A percentile compares a stretch with the other conserved stretches of the same genome.
Conservation (phyloP, 306 rosid species). For the Trifolium dubium region DNA sequence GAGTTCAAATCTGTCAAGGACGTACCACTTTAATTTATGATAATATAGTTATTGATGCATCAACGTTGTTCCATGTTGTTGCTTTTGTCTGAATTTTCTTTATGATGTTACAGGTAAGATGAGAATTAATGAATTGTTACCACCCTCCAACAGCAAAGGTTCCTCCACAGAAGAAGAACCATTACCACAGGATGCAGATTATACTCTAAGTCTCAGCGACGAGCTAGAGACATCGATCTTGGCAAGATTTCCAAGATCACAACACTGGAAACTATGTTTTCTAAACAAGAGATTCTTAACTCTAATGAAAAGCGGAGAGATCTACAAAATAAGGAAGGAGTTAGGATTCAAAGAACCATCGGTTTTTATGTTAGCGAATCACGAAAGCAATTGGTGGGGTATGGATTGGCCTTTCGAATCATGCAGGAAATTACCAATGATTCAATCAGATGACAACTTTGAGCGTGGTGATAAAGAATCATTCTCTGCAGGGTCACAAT, state of each 20-base stretch:
- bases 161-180: slow-evolving; percentile 48
- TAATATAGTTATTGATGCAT: neutral
- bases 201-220: slow-evolving; percentile 54
- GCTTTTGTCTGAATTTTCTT: slow-evolving; percentile 14
- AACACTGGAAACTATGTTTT: slow-evolving; percentile 58
- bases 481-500: slow-evolving; percentile 75
- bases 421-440: slow-evolving; percentile 58
- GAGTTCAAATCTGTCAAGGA: no score
- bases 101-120: slow-evolving; percentile 41
- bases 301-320: slow-evolving; percentile 63
- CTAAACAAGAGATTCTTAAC: slow-evolving; percentile 62
- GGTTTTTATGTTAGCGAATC: slow-evolving; percentile 71
- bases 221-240: slow-evolving; percentile 73
- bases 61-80: neutral
- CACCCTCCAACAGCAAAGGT: slow-evolving; percentile 46
- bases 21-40: no score
- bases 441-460: slow-evolving; percentile 64
- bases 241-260: slow-evolving; percentile 75
- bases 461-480: slow-evolving; percentile 70
- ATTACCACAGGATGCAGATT: slow-evolving; percentile 91
- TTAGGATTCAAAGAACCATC: slow-evolving; percentile 68
- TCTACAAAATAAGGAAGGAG: slow-evolving; percentile 62
- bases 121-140: slow-evolving; percentile 28
- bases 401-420: slow-evolving; percentile 61
- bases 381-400: slow-evolving; percentile 75